Conservation (phyloP, 2,329 filamentous ascomycete species). For the Hirsutella thompsonii region DNA sequence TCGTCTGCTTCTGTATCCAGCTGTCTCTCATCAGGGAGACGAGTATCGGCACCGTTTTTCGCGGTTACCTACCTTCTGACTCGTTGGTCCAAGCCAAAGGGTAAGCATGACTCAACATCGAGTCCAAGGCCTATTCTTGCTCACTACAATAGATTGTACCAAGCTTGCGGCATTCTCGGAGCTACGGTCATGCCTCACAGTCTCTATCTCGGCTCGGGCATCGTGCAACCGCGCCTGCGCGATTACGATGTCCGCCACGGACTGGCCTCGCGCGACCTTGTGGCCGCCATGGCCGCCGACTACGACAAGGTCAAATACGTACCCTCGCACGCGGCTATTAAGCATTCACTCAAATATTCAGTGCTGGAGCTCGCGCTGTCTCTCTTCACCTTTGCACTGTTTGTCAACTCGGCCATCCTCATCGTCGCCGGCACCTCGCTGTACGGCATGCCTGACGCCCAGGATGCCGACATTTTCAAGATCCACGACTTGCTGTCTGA, state of each 20-base stretch:
- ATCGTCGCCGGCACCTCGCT: constrained; percentile 72
- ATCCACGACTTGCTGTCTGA: constrained; percentile 62
- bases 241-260: constrained; percentile 50
- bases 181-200: constrained; percentile 65
- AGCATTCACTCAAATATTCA: constrained; percentile 60
- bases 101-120: constrained; percentile 12
- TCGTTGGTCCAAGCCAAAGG: constrained; percentile 44
- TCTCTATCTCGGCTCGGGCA: constrained; percentile 55
- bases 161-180: constrained; percentile 64
- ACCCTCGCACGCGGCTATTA: constrained; percentile 61
- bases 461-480: constrained; percentile 65
- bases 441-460: constrained; percentile 46
- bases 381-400: constrained; percentile 72
- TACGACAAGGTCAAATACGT: constrained; percentile 47
- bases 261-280: constrained; percentile 26
- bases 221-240: constrained; percentile 52
- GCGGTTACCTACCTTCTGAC: constrained; percentile 50
- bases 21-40: constrained; percentile 47
- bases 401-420: constrained; percentile 72
- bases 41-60: constrained; percentile 45
- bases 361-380: constrained; percentile 57
- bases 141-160: constrained; percentile 32
- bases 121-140: background rate
- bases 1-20: constrained; percentile 59
- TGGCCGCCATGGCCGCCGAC: constrained; percentile 7